These are phyloP conservation scores for Mycena belliarum DNA, from an alignment of 768 basidiomycete genomes.

Conservation along the genomic window DNA sequence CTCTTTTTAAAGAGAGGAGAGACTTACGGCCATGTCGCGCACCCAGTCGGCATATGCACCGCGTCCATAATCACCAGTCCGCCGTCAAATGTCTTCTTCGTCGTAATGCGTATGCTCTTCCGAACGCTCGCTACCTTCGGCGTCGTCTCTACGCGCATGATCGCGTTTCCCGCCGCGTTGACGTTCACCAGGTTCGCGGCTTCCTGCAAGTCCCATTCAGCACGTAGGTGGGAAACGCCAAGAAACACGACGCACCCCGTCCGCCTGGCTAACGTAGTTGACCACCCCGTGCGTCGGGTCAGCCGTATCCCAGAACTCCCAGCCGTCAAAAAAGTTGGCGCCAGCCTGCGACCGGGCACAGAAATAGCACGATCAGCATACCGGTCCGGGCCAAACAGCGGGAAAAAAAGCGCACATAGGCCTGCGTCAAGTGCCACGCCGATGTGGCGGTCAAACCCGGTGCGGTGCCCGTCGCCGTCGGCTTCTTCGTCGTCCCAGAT, in stretches of 20 bases:
- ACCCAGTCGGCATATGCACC: slow-evolving; percentile 65
- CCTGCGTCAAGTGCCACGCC: slow-evolving; percentile 59
- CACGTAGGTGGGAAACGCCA: too few species aligned
- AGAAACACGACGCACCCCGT: slow-evolving; percentile 54
- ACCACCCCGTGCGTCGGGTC: slow-evolving; percentile 81
- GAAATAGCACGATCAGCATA: background rate
- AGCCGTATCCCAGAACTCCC: slow-evolving; percentile 64
- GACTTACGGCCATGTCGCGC: slow-evolving; percentile 56
- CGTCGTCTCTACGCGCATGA: slow-evolving; percentile 91
- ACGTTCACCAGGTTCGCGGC: slow-evolving; percentile 62
- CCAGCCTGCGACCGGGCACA: slow-evolving; percentile 53
- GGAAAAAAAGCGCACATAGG: slow-evolving; percentile 44
- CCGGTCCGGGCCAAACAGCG: too few species aligned
- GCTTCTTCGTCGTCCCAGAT: slow-evolving; percentile 22
- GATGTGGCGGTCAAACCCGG: slow-evolving; percentile 37
- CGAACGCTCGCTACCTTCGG: slow-evolving; percentile 66
- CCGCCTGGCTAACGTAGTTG: slow-evolving; percentile 61
- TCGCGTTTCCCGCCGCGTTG: slow-evolving; percentile 70
- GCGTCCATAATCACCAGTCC: slow-evolving; percentile 66
- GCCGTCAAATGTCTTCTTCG: slow-evolving; percentile 50
- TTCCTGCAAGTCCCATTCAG: too few species aligned
- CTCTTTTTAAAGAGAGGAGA: background rate
- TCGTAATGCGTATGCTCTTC: slow-evolving; percentile 77
- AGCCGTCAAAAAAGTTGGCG: slow-evolving; percentile 77
- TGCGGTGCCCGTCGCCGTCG: slow-evolving; percentile 18